Evolutionary conservation across 2,329 filamentous ascomycete genomes (phyloP).

Genomic region (Sporothrix mexicana): DNA sequence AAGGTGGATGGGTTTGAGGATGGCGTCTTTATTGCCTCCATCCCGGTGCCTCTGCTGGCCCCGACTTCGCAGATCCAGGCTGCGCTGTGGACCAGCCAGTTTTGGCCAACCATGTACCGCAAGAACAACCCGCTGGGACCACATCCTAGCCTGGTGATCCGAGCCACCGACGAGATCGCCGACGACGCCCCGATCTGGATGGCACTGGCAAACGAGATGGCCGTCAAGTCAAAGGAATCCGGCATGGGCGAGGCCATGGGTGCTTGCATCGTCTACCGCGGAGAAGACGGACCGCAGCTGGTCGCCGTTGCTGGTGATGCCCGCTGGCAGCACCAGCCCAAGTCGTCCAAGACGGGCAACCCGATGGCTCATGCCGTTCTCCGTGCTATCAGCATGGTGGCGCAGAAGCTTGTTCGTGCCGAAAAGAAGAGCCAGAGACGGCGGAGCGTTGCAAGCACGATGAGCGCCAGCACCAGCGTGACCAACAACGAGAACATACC

Average conservation of each 20-base stretch:
- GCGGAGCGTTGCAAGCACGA: slow-evolving; percentile 14
- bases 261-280: slow-evolving; percentile 74
- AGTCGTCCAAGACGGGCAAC: slow-evolving; percentile 62
- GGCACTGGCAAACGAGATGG: slow-evolving; percentile 69
- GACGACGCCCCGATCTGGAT: slow-evolving; percentile 70
- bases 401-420: slow-evolving; percentile 66
- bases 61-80: slow-evolving; percentile 79
- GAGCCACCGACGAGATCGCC: slow-evolving; percentile 71
- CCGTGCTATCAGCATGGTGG: slow-evolving; percentile 82
- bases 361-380: slow-evolving; percentile 79
- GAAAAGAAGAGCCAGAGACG: slow-evolving; percentile 50
- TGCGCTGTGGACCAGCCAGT: slow-evolving; percentile 73
- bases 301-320: slow-evolving; percentile 79
- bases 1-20: slow-evolving; percentile 58
- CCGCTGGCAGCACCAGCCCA: slow-evolving; percentile 66
- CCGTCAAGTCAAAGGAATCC: slow-evolving; percentile 60
- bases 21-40: slow-evolving; percentile 62
- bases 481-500: slow-evolving; percentile 40
- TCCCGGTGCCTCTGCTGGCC: slow-evolving; percentile 73
- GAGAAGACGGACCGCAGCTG: slow-evolving; percentile 57
- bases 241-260: slow-evolving; percentile 73
- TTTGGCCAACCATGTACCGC: slow-evolving; percentile 85
- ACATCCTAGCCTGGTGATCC: slow-evolving; percentile 74
- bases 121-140: slow-evolving; percentile 87
- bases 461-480: neutral